phyloP scores from a whole-genome alignment of 768 basidiomycete genomes.

The Asterophora parasitica region DNA sequence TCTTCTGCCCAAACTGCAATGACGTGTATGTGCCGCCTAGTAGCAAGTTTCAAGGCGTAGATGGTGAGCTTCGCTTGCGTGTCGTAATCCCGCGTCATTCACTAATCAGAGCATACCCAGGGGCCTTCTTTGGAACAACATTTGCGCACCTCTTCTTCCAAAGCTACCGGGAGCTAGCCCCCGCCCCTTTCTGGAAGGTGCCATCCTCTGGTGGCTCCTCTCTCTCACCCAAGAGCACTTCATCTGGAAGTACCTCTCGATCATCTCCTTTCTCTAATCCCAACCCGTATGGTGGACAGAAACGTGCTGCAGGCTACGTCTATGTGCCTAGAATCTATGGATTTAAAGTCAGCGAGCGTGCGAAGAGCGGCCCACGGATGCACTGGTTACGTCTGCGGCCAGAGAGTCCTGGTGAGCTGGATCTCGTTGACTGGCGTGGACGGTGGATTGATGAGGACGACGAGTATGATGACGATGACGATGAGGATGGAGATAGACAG shows the following conservation, averaged over 20 bases:
- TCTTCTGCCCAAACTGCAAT: conserved; percentile 97
- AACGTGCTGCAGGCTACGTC: conserved; percentile 78
- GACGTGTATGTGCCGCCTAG: conserved; percentile 96
- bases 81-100: conserved; percentile 6
- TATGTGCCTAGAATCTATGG: conserved; percentile 95
- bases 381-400: conserved; percentile 91
- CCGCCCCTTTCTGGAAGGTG: conserved; percentile 90
- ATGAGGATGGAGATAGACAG: conserved; percentile 66
- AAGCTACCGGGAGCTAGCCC: conserved; percentile 91
- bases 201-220: conserved; percentile 52
- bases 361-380: conserved; percentile 95
- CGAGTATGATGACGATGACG: conserved; percentile 61
- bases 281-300: conserved; percentile 85
- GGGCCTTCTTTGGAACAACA: conserved; percentile 99
- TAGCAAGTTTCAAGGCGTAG: conserved; percentile 92
- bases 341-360: conserved; percentile 94
- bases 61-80: conserved; percentile 55
- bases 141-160: conserved; percentile 98
- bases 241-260: conserved; percentile 43
- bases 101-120: conserved; percentile 32
- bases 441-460: conserved; percentile 73
- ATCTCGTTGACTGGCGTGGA: conserved; percentile 87
- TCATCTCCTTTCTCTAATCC: conserved; percentile 75
- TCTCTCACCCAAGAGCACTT: conserved; percentile 49
- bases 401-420: conserved; percentile 72